Base-by-base conservation (phyloP, 768 basidiomycete genomes). In the Tylopilus vinaceipallidus region DNA sequence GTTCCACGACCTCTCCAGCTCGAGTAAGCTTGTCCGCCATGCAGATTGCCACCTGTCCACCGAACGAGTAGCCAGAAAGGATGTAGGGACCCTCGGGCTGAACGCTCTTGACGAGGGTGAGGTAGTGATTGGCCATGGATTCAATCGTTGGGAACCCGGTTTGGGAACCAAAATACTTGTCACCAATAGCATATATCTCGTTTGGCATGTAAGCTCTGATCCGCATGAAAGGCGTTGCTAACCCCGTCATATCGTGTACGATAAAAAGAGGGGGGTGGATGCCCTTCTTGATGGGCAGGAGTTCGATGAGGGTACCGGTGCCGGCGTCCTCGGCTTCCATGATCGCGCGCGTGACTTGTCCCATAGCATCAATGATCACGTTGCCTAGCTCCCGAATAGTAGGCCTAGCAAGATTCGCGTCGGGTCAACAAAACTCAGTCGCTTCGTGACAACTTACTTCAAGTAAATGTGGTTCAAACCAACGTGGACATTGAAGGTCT, bases 111-210 rank as follows among this genome's bases (percentile, higher is more conserved):
- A 66, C 50, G 20, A 66, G 65, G 41, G 63, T 49, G 42, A 66
- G 67, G 41, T 67, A 66, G 48, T 67, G 65, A 33, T 67, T 63
- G 1, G 59, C 65, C 65, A 67, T 66, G 2, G 65, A 53, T 34
- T 66, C 65, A 24, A 66, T 56, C 20, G 60, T 50, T 24, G 59
- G 54, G 52, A 66, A 67, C 41, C 65, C 65, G 0, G 56, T 62
- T 24, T 60, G 36, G 11, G 63, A 67, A 26, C 65, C 65, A 26
- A 66, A 66, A 47, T 66, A 60, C 24, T 59, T 62, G 54, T 66
- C 65, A 23, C 65, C 65, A 20, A 66, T 67, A n/a, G 65, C 65
- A 27, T 66, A 66, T 58, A 67, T 62, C 59, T 66, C 64, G 38
- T 53, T 64, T 1, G 64, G 62, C 64, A 66, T 66, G 50, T 56